phyloP scores from a whole-genome alignment of 208 protist genomes.

The Novymonas esmeraldas region DNA sequence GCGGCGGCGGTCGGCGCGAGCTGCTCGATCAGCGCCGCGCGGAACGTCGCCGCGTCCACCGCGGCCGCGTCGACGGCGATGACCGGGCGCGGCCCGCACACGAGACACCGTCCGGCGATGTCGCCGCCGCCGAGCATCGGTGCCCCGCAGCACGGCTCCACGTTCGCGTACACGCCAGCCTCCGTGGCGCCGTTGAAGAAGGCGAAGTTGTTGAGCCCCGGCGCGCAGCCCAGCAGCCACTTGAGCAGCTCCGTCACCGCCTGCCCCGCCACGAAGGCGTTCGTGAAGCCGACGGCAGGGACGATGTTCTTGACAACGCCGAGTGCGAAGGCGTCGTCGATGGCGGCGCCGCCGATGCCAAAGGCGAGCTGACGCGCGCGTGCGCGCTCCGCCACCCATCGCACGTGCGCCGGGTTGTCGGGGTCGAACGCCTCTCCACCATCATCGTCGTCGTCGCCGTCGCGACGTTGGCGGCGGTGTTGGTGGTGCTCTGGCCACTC shows the following conservation, averaged over 20 bases:
- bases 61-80: slow-evolving; percentile 28
- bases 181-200: slow-evolving; percentile 90
- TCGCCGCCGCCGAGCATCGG: slow-evolving; percentile 23
- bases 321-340: slow-evolving; percentile 85
- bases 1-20: background rate
- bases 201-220: slow-evolving; percentile 92
- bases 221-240: slow-evolving; percentile 77
- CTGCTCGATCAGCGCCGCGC: slow-evolving; percentile 24
- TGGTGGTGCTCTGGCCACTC: slow-evolving; percentile 56
- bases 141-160: slow-evolving; percentile 19
- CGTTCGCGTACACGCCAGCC: slow-evolving; percentile 32
- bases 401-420: slow-evolving; percentile 92
- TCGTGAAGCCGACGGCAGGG: slow-evolving; percentile 98
- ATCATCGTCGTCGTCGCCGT: slow-evolving; percentile 4
- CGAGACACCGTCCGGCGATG: slow-evolving; percentile 40
- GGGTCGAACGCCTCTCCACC: slow-evolving; percentile 54
- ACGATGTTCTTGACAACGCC: slow-evolving; percentile 99
- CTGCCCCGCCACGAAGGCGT: slow-evolving; percentile 95
- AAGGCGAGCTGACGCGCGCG: slow-evolving; percentile 87
- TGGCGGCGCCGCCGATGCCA: slow-evolving; percentile 92
- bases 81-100: slow-evolving; percentile 64
- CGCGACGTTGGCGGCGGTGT: background rate
- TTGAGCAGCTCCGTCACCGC: slow-evolving; percentile 95
- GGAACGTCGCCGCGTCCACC: slow-evolving; percentile 18
- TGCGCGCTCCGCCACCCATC: slow-evolving; percentile 85